These are phyloP conservation scores for Fonsecaea erecta DNA, from an alignment of 2,329 filamentous ascomycete species.

Conservation along the genomic window DNA sequence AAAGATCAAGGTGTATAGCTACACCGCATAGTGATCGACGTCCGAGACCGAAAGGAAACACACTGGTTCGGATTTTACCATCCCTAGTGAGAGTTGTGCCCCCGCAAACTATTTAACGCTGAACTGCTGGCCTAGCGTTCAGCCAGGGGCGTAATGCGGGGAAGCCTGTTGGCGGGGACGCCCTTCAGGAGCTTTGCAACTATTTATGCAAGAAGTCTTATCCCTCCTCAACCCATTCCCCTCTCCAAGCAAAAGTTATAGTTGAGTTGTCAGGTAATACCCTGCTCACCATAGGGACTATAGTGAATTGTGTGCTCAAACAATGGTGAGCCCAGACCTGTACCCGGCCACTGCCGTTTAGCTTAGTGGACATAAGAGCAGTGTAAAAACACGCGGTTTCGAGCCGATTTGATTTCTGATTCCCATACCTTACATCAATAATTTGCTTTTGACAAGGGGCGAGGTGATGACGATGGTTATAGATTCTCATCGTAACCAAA, in stretches of 20 bases:
- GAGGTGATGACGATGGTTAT: not conserved
- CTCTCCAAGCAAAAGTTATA: not conserved
- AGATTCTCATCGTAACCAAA: not conserved
- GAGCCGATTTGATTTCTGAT: not conserved
- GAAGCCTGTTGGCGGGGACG: not conserved
- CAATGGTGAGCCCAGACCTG: not conserved
- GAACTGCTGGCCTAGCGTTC: not conserved
- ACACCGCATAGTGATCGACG: not conserved
- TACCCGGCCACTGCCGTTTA: not conserved
- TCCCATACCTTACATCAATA: not conserved
- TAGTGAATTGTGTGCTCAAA: not conserved
- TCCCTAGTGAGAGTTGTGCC: not conserved
- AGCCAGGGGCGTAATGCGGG: not conserved
- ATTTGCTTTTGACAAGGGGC: not conserved
- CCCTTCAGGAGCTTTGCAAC: too few relatives aligned
- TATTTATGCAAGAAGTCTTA: not conserved
- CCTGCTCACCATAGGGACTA: not conserved
- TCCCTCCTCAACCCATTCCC: not conserved
- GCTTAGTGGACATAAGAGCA: not conserved
- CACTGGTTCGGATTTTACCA: not conserved
- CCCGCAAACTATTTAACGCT: not conserved
- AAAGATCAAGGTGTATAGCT: not conserved
- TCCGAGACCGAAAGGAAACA: not conserved
- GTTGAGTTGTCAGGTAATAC: not conserved
- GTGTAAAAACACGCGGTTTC: not conserved